Conservation (phyloP, 23 red algal species). For the Agarophyton chilense region DNA sequence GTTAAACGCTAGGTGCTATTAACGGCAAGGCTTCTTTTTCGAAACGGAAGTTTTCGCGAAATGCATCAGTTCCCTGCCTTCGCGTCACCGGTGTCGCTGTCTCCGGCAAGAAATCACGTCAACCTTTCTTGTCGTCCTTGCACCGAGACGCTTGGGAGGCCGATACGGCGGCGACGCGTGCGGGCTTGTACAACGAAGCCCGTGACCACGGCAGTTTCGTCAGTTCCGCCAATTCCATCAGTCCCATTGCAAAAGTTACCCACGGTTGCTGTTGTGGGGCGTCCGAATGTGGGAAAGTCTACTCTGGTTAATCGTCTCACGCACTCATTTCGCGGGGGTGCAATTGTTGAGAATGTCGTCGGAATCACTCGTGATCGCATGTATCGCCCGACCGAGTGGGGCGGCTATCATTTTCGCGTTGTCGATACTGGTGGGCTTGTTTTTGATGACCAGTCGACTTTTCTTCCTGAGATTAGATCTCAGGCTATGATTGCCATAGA, state of each 20-base stretch:
- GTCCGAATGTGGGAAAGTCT: constrained; percentile 98
- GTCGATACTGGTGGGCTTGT: constrained; percentile 98
- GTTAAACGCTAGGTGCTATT: too few relatives aligned
- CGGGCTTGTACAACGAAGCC: not conserved
- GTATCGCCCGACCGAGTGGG: constrained; percentile 76
- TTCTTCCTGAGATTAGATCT: constrained; percentile 89
- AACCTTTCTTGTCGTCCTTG: not conserved
- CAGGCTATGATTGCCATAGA: constrained; percentile 88
- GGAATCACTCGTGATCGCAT: constrained; percentile 98
- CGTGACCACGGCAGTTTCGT: too few relatives aligned
- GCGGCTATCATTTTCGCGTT: constrained; percentile 70
- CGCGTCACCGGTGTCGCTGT: not conserved
- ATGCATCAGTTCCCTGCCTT: not conserved
- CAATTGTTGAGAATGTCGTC: constrained; percentile 89
- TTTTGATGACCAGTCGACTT: constrained; percentile 92
- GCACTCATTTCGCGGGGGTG: constrained; percentile 71
- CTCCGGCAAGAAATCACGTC: not conserved
- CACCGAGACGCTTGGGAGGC: not conserved
- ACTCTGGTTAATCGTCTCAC: constrained; percentile 90
- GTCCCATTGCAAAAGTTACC: constrained; percentile 54
- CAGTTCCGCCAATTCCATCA: not conserved
- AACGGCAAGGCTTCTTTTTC: too few relatives aligned
- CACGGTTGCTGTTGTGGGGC: constrained; percentile 85
- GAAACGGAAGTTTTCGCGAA: too few relatives aligned
- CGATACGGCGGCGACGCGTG: not conserved